Base-by-base conservation (phyloP, 768 basidiomycete genomes). In the Panaeolus cyanescens region DNA sequence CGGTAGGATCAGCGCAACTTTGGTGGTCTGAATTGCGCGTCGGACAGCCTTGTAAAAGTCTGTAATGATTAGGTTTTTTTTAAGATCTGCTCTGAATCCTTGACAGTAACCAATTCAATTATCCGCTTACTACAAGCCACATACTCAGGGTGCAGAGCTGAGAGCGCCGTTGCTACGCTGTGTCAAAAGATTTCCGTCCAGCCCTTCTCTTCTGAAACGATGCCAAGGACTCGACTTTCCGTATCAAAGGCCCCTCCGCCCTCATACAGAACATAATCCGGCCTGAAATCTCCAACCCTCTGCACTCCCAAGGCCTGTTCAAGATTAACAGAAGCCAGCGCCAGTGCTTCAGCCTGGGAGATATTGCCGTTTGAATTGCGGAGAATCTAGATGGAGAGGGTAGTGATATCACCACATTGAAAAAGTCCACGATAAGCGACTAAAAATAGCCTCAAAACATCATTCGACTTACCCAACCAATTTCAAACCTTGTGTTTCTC, bases 401-500 rank as follows among this genome's bases (percentile, higher is more conserved):
- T n/a, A n/a, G n/a, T n/a, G n/a, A n/a, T n/a, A n/a, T n/a, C n/a
- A n/a, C 22, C 22, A 6, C 39, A 12, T 8, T 40, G 4, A 40
- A 59, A 39, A 28, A 57, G 17, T 42, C 33, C 56, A 59, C 61
- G 32, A 40, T 56, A 22, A 30, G 32, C 54, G 45, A 55, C n/a
- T 19, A 17, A 19, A 37, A 28, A 19, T n/a, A 20, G n/a, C n/a
- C n/a, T n/a, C 4, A 9, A 40, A 40, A 19, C 19, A 20, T 22
- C 7, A 20, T 2, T 12, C 1, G 15, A 71, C 73, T 40, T 63
- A 83, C 85, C 84, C 84, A 84, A 34, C 77, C 83, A 2, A 81
- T 62, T 19, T 94, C 91, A 60, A 92, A 89, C 7, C 91, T 80
- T 2, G 85, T 83, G 62, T 90, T 91, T 28, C 87, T 83, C 2